These are phyloP conservation scores for Phytopythium montanum DNA, from an alignment of 352 stramenopile genomes.

Conservation along the genomic window DNA sequence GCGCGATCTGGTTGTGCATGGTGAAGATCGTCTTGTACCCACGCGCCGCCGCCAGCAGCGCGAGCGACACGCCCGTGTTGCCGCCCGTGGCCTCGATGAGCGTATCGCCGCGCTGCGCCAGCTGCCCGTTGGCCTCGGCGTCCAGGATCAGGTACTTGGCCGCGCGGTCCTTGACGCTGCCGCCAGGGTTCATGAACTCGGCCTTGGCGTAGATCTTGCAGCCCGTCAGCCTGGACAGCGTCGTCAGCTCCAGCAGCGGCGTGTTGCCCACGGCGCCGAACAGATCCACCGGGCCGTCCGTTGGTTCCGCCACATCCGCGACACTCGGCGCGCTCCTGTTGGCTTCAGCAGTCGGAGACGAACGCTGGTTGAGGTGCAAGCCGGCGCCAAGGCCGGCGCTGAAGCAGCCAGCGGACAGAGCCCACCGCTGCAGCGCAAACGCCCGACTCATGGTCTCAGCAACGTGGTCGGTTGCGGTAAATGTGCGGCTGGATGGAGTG, in stretches of 20 bases:
- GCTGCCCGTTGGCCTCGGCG: constrained; percentile 81
- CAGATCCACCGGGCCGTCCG: constrained; percentile 50
- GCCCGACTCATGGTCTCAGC: background rate
- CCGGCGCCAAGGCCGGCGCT: constrained; percentile 9
- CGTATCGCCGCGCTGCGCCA: constrained; percentile 55
- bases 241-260: constrained; percentile 64
- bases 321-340: too few relatives aligned
- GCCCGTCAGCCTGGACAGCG: constrained; percentile 57
- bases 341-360: background rate
- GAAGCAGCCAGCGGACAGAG: constrained; percentile 1
- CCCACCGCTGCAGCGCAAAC: constrained; percentile 1
- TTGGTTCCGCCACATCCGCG: background rate
- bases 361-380: constrained; percentile 1
- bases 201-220: constrained; percentile 81
- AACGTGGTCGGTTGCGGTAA: background rate
- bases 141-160: constrained; percentile 92
- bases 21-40: constrained; percentile 84
- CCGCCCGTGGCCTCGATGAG: constrained; percentile 85
- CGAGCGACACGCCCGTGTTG: constrained; percentile 92
- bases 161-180: constrained; percentile 93
- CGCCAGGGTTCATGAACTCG: constrained; percentile 90
- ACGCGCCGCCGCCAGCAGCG: constrained; percentile 81
- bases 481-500: background rate
- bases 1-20: constrained; percentile 64
- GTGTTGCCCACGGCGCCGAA: constrained; percentile 73